Evolutionary conservation across 441 rosid species (phyloP).

Genomic region (Adansonia gregorii): DNA sequence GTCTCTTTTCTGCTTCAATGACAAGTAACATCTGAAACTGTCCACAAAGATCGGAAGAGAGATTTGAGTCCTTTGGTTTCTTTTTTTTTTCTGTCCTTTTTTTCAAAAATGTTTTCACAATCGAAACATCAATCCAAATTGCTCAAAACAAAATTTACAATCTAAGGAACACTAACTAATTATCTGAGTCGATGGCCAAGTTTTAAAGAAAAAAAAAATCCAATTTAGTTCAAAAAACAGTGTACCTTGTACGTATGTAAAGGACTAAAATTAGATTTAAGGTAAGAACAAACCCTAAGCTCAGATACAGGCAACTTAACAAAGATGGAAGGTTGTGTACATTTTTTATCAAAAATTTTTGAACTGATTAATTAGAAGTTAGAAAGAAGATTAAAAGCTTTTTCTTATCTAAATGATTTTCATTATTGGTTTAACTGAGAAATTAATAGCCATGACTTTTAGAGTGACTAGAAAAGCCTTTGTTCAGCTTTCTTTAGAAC

Average conservation of each 20-base stretch:
- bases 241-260: neutral
- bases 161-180: neutral
- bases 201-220: neutral
- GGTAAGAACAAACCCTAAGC: slow-evolving; percentile 2
- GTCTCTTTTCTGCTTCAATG: slow-evolving; percentile 6
- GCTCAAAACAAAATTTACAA: neutral
- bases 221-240: neutral
- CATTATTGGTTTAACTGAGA: neutral
- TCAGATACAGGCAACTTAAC: neutral
- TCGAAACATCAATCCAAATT: neutral
- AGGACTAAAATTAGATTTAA: neutral
- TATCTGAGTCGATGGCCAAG: neutral
- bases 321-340: neutral
- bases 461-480: neutral
- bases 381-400: neutral
- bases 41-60: neutral
- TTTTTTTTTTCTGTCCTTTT: neutral
- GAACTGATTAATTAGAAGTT: neutral
- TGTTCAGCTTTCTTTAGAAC: neutral
- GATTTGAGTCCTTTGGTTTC: neutral
- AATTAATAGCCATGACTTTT: neutral
- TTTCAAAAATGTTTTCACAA: neutral
- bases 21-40: slow-evolving; percentile 8
- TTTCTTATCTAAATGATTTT: neutral
- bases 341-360: neutral